These are phyloP conservation scores for Dioscorea alata DNA, from an alignment of 106 monocot species.

Conservation along the genomic window DNA sequence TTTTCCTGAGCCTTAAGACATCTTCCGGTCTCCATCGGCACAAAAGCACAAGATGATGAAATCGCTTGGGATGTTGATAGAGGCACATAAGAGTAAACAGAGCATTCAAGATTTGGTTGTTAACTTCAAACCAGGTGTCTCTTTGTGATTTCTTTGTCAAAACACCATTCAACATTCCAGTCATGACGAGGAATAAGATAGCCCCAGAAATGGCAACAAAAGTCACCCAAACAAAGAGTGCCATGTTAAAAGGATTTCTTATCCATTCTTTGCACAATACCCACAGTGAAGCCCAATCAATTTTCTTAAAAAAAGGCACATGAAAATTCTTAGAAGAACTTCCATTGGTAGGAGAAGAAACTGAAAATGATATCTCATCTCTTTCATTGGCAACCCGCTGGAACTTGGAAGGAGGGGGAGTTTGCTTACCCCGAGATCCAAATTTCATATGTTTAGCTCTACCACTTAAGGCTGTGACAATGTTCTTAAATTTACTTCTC, in stretches of 20 bases:
- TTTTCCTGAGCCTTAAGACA: constrained; percentile 33
- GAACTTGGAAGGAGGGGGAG: constrained; percentile 9
- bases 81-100: constrained; percentile 53
- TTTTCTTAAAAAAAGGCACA: constrained; percentile 23
- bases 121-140: constrained; percentile 49
- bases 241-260: constrained; percentile 43
- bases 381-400: not conserved
- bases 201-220: constrained; percentile 41
- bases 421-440: not conserved
- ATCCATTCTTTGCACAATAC: constrained; percentile 34
- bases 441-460: not conserved
- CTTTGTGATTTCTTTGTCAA: constrained; percentile 39
- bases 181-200: constrained; percentile 52
- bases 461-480: not conserved
- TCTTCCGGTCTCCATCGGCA: constrained; percentile 28
- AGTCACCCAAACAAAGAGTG: constrained; percentile 31
- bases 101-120: constrained; percentile 50
- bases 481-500: not conserved
- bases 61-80: constrained; percentile 40
- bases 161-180: constrained; percentile 41
- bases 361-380: constrained; percentile 1
- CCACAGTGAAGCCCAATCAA: constrained; percentile 40
- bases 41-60: constrained; percentile 33
- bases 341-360: not conserved
- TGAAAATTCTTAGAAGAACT: not conserved